phyloP scores from a whole-genome alignment of 768 basidiomycete genomes.

The Trametes sanguinea region DNA sequence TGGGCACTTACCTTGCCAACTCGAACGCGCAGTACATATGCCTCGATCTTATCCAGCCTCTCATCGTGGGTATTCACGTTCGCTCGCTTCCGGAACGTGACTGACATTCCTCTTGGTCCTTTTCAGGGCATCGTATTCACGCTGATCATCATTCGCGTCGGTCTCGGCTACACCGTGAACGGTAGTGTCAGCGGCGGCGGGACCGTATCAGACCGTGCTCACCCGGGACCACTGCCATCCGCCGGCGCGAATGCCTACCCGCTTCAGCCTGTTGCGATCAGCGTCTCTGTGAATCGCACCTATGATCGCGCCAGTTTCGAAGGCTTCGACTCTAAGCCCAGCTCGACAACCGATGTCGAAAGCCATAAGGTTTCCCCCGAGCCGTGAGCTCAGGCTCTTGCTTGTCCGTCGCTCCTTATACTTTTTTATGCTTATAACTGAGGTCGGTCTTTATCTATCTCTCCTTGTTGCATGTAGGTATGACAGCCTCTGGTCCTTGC shows the following conservation, averaged over 20 bases:
- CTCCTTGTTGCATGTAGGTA: too few species aligned
- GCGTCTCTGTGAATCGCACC: slow-evolving; percentile 7
- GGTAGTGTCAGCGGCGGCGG: neutral
- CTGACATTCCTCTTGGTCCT: neutral
- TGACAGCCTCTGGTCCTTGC: too few species aligned
- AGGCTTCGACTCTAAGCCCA: slow-evolving; percentile 9
- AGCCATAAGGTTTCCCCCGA: slow-evolving; percentile 2
- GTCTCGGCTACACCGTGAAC: slow-evolving; percentile 23
- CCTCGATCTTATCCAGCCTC: slow-evolving; percentile 12
- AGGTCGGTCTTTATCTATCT: too few species aligned
- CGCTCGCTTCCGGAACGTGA: neutral
- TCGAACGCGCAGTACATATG: slow-evolving; percentile 18
- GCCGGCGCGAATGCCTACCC: slow-evolving; percentile 5
- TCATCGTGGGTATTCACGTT: slow-evolving; percentile 15
- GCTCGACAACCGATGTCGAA: slow-evolving; percentile 4
- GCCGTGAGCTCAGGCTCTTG: neutral
- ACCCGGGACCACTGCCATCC: neutral
- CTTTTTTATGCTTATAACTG: neutral
- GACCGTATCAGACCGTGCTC: neutral
- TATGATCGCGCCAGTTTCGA: slow-evolving; percentile 8
- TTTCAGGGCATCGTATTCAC: slow-evolving; percentile 21
- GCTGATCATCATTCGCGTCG: slow-evolving; percentile 23
- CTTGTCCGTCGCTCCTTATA: neutral
- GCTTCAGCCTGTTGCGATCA: slow-evolving; percentile 10
- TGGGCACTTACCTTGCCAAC: slow-evolving; percentile 9